Evolutionary conservation across 192 early-diverging fungal species (phyloP).

Genomic region (Rhizoclosmatium sp.): DNA sequence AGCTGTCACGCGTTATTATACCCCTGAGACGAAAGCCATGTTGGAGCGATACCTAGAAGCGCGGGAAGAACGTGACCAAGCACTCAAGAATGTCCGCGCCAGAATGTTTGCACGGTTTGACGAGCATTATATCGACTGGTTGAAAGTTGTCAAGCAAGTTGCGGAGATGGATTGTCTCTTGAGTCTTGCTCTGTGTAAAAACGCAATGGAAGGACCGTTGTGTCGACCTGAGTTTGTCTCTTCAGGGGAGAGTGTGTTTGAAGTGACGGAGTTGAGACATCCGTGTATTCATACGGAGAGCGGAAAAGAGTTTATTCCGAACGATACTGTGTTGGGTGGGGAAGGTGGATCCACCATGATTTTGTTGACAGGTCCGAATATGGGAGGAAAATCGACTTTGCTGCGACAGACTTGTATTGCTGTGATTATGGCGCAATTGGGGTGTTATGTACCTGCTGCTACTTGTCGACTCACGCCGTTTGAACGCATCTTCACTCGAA

Average conservation of each 20-base stretch:
- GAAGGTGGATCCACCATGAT: conserved; percentile 73
- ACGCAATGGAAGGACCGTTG: conserved; percentile 73
- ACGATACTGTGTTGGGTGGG: conserved; percentile 84
- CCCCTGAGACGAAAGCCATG: conserved; percentile 65
- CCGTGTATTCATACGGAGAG: conserved; percentile 80
- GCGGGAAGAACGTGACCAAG: conserved; percentile 78
- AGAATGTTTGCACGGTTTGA: conserved; percentile 89
- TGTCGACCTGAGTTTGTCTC: conserved; percentile 90
- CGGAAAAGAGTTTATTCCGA: conserved; percentile 88
- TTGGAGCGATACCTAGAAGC: conserved; percentile 81
- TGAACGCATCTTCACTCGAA: conserved; percentile 96
- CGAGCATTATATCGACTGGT: conserved; percentile 73
- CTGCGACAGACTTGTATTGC: conserved; percentile 94
- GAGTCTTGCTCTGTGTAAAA: conserved; percentile 64
- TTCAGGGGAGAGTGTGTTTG: conserved; percentile 63
- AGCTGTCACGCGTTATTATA: conserved; percentile 87
- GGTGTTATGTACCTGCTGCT: conserved; percentile 91
- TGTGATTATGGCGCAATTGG: conserved; percentile 95
- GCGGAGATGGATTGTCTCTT: conserved; percentile 90
- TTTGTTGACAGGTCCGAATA: conserved; percentile 98
- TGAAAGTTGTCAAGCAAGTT: conserved; percentile 73
- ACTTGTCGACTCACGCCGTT: conserved; percentile 78
- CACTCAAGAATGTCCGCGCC: conserved; percentile 75
- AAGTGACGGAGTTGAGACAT: conserved; percentile 91
- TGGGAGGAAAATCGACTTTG: conserved; percentile 98